Base-by-base conservation (phyloP, 345 rosid species). In the Eucalyptus shirleyi region DNA sequence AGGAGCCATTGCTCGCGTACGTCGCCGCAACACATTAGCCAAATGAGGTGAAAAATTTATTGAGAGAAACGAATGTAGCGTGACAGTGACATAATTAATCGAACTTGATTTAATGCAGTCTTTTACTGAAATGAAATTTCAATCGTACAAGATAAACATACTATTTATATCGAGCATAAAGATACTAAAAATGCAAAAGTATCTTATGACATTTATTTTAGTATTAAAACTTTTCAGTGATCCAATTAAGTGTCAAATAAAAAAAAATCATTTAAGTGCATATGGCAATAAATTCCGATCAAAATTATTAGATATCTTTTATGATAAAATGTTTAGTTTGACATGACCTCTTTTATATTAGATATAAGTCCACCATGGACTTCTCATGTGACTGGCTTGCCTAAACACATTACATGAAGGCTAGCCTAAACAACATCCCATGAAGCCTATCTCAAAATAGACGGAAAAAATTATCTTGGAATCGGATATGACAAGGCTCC, bases 151-250 rank as follows among this genome's bases (percentile, higher is more conserved):
- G 5, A 65, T 15, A n/a, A 14, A n/a, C 19, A 65, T 65, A n/a
- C 14, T 65, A 32, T 30, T 53, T 53, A 3, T 21, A 53, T 7
- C 1, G 2, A 0, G 8, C 4, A 6, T 59, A 59, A 59, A 1
- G 4, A 59, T 4, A 10, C 6, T 24, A 56, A 12, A 56, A 59
- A 12, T 9, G 3, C 3, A 10, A 59, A 24, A 24, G 2, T 56
- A 8, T 56, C 0, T 23, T 9, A 23, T 4, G 1, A 5, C 28
- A 4, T 24, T 56, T 1, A 4, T 30, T 59, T 59, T 11, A 59
- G 1, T 26, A 6, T 3, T 28, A 59, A 26, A 59, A 11, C 7
- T 26, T 26, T 59, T 59, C 1, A 2, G 0, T 12, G 0, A 2
- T 28, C 3, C 11, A 11, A 26, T 59, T 12, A 11, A 26, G 15